Base-by-base conservation (phyloP, 495 filamentous ascomycete genomes). In the Penicillium goetzii region DNA sequence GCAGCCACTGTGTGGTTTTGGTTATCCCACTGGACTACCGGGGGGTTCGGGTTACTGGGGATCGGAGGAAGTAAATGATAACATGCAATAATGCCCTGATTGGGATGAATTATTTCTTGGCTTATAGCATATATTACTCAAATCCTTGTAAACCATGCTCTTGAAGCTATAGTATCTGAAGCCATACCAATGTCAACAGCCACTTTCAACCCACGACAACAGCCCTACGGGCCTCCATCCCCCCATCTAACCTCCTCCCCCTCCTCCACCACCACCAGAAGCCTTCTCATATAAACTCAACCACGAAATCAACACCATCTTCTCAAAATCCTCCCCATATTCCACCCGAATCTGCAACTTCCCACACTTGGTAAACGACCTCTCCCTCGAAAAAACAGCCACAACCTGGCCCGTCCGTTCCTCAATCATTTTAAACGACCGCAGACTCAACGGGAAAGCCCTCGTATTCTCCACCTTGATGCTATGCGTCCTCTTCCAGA, bases 401-500 rank as follows among this genome's bases (percentile, higher is more conserved):
- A 70, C 14, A 11, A 74, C 43, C 14, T 67, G 50, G 21, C 41
- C 63, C 0, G 55, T 64, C 10, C 11, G 43, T 32, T 67, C 66
- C 56, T 72, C 66, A 23, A 72, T 56, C 23, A 72, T 51, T 52
- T 72, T 73, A n/a, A 63, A 72, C 32, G 68, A 72, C 14, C 55
- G 67, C 17, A 23, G 6, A 36, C 59, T 67, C 56, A 50, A 62
- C 19, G 23, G 58, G 14, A 43, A 33, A 17, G 69, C 51, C 25
- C 21, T 49, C 15, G 49, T 25, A 17, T 52, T 60, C 1, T 60
- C 65, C 21, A 70, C 61, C 3, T 36, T 63, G n/a, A 70, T 62
- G 4, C 43, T 56, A 25, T 56, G 71, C 21, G 69, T 74, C 21
- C 64, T 55, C 50, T 74, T 74, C 71, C 71, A 72, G 1, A 66